phyloP scores from a whole-genome alignment of 768 basidiomycete species.

The Kwoniella sp. region DNA sequence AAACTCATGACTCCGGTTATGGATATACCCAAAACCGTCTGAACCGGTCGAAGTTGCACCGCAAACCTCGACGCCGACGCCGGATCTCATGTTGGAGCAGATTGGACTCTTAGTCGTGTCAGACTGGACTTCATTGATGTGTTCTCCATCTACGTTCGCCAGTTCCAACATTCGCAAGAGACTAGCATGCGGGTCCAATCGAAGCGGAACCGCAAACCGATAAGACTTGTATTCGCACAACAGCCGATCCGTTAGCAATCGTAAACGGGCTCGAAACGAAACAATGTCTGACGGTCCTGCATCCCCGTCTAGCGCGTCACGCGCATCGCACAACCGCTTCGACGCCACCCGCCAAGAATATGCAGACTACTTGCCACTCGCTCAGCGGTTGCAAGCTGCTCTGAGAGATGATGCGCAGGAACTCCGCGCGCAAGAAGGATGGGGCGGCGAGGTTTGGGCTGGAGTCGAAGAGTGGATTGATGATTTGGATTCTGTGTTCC shows the following conservation, averaged over 20 bases:
- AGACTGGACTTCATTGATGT: too few species aligned
- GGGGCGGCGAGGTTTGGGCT: conserved; percentile 34
- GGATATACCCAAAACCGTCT: neutral
- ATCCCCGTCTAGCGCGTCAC: neutral
- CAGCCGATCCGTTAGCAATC: too few species aligned
- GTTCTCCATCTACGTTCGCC: too few species aligned
- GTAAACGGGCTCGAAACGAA: too few species aligned
- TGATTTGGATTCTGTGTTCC: conserved; percentile 38
- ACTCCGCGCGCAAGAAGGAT: conserved; percentile 42
- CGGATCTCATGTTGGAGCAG: too few species aligned
- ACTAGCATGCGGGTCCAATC: too few species aligned
- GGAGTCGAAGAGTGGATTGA: conserved; percentile 44
- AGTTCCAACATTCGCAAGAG: too few species aligned
- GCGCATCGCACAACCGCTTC: conserved; percentile 5
- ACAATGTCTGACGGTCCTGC: neutral
- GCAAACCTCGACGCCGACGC: too few species aligned
- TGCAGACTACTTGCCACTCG: conserved; percentile 36
- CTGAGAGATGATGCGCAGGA: conserved; percentile 39
- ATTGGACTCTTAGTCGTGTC: too few species aligned
- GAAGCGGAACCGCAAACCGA: too few species aligned
- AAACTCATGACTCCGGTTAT: neutral
- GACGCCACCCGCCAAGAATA: conserved; percentile 33
- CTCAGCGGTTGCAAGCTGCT: conserved; percentile 39
- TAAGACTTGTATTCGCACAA: too few species aligned
- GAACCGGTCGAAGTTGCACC: neutral